Evolutionary conservation across 1,284 basidiomycete genomes (phyloP).

Genomic region (Sporisorium sorghi): DNA sequence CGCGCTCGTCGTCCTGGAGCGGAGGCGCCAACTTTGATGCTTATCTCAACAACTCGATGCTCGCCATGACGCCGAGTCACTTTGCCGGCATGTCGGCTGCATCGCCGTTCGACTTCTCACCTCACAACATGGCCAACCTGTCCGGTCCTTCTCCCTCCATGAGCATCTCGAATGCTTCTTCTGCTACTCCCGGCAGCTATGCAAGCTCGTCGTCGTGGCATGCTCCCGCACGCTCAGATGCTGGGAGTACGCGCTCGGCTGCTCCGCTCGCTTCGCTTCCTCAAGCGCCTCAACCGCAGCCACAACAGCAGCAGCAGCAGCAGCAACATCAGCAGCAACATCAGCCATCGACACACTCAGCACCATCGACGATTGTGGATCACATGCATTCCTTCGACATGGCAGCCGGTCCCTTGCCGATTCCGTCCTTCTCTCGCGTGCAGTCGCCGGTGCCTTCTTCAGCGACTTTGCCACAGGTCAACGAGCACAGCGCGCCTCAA

Average conservation of each 20-base stretch:
- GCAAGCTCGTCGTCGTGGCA: slow-evolving; percentile 38
- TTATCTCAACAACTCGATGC: slow-evolving; percentile 40
- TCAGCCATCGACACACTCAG: background rate
- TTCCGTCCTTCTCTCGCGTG: slow-evolving; percentile 42
- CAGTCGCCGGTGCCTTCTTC: slow-evolving; percentile 25
- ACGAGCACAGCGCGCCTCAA: slow-evolving; percentile 4
- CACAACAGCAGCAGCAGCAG: no score
- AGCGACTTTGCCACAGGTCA: slow-evolving; percentile 9
- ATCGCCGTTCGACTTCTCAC: slow-evolving; percentile 39
- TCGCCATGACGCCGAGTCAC: slow-evolving; percentile 36
- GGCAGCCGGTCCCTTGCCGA: slow-evolving; percentile 27
- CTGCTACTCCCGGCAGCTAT: slow-evolving; percentile 35
- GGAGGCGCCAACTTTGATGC: slow-evolving; percentile 42
- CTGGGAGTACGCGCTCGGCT: slow-evolving; percentile 20
- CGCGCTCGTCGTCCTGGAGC: slow-evolving; percentile 37
- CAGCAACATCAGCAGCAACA: no score
- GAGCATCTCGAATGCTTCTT: slow-evolving; percentile 28
- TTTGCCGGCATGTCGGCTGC: slow-evolving; percentile 27
- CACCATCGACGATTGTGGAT: slow-evolving; percentile 16
- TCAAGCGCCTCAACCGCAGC: slow-evolving; percentile 9
- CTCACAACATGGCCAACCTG: slow-evolving; percentile 20
- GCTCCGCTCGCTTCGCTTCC: slow-evolving; percentile 19
- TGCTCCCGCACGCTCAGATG: slow-evolving; percentile 18
- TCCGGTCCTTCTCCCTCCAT: slow-evolving; percentile 27
- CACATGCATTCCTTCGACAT: slow-evolving; percentile 26